phyloP scores from a whole-genome alignment of 2,329 filamentous ascomycete species.

The Xylaria sp. region DNA sequence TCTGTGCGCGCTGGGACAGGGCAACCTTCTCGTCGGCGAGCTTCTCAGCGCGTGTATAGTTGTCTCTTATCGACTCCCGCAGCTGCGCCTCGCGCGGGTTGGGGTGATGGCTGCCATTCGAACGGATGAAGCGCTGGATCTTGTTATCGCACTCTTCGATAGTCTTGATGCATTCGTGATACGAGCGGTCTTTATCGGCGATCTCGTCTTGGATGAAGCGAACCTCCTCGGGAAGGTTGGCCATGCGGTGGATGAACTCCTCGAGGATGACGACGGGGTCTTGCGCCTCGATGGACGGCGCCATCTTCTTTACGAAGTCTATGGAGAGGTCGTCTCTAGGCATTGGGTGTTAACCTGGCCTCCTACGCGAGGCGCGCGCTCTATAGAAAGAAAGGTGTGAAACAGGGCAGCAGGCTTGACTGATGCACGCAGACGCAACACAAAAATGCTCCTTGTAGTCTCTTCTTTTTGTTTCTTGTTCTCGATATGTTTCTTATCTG shows the following conservation, averaged over 20 bases:
- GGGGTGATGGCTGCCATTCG: slow-evolving; percentile 75
- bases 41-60: slow-evolving; percentile 74
- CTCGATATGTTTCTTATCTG: slow-evolving; percentile 44
- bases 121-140: slow-evolving; percentile 84
- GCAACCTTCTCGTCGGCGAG: slow-evolving; percentile 80
- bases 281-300: slow-evolving; percentile 65
- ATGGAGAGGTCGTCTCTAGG: slow-evolving; percentile 78
- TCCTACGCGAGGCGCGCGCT: slow-evolving; percentile 45
- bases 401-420: slow-evolving; percentile 25
- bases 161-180: slow-evolving; percentile 72
- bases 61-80: slow-evolving; percentile 72
- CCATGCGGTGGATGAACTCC: slow-evolving; percentile 78
- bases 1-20: slow-evolving; percentile 71
- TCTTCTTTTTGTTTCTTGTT: slow-evolving; percentile 43
- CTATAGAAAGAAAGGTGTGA: slow-evolving; percentile 24
- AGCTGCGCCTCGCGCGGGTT: slow-evolving; percentile 81
- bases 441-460: slow-evolving; percentile 11
- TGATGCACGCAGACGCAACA: slow-evolving; percentile 30
- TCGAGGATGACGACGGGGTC: slow-evolving; percentile 78
- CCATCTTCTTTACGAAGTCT: slow-evolving; percentile 75
- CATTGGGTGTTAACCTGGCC: slow-evolving; percentile 70
- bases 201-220: slow-evolving; percentile 87
- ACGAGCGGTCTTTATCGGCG: slow-evolving; percentile 78
- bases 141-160: slow-evolving; percentile 78
- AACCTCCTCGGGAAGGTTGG: slow-evolving; percentile 84